A percentile compares a stretch with the other conserved stretches of the same genome.
phyloP scores from a whole-genome alignment of 352 stramenopile genomes.

The Albugo candida region DNA sequence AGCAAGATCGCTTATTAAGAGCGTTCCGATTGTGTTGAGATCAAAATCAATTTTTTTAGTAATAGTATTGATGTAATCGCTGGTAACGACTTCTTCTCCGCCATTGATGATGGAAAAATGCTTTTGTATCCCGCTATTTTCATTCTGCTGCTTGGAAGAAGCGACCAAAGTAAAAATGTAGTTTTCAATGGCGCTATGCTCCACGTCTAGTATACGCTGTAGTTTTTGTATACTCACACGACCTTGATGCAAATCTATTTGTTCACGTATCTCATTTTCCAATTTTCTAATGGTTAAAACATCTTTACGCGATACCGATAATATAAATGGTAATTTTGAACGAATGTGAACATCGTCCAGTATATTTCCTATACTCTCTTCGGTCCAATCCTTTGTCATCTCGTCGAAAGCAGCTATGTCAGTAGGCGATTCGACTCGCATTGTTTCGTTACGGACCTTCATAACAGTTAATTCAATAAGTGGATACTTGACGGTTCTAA shows the following conservation, averaged over 20 bases:
- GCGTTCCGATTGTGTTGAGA: conserved; percentile 47
- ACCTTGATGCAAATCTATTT: conserved; percentile 39
- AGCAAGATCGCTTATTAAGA: conserved; percentile 43
- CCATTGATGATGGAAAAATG: conserved; percentile 40
- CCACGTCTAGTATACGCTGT: conserved; percentile 44
- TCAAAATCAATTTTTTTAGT: conserved; percentile 65
- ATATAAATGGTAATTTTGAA: too few species aligned
- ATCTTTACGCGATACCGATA: conserved; percentile 17
- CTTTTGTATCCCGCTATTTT: conserved; percentile 7
- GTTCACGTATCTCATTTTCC: conserved; percentile 51
- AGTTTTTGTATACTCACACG: conserved; percentile 47
- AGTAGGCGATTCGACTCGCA: too few species aligned
- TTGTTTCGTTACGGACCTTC: too few species aligned
- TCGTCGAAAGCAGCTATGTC: background rate
- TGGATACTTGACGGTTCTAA: too few species aligned
- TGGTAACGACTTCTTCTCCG: conserved; percentile 61
- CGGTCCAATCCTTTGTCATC: background rate
- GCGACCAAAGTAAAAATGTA: conserved; percentile 26
- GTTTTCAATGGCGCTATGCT: conserved; percentile 47
- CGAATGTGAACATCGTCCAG: too few species aligned
- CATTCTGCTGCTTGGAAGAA: conserved; percentile 8
- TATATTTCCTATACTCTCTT: background rate
- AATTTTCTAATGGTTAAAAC: conserved; percentile 56
- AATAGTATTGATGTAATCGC: conserved; percentile 65
- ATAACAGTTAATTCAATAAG: too few species aligned